Conservation (phyloP, 1,284 basidiomycete species). For the Garcileccinum viscosum region DNA sequence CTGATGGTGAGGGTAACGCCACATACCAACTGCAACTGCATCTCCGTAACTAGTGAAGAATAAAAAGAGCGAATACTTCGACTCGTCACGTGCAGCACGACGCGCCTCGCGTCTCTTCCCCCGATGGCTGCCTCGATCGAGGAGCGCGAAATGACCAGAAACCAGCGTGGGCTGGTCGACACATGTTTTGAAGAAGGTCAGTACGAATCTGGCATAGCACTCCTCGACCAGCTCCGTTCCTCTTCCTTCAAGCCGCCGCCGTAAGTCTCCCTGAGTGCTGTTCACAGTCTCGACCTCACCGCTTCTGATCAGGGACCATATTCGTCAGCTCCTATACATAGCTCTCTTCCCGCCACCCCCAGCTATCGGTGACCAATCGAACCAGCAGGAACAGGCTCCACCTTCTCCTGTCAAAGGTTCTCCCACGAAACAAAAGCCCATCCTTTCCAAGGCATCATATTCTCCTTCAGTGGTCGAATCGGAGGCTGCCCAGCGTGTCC, state of each 20-base stretch:
- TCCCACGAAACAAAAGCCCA: conserved; percentile 35
- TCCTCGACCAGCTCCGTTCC: conserved; percentile 65
- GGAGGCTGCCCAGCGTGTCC: conserved; percentile 57
- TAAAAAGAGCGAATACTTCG: too few relatives aligned
- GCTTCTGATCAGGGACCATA: conserved; percentile 49
- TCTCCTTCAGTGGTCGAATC: conserved; percentile 54
- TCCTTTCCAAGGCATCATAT: conserved; percentile 41
- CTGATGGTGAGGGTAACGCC: not conserved
- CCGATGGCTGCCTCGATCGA: conserved; percentile 22
- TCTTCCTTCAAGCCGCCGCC: conserved; percentile 56
- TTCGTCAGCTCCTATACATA: conserved; percentile 72
- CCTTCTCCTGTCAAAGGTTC: conserved; percentile 46
- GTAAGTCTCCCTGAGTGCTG: conserved; percentile 46
- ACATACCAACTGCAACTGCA: not conserved
- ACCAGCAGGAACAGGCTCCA: conserved; percentile 49
- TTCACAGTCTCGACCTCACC: conserved; percentile 18
- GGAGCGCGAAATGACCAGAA: conserved; percentile 59
- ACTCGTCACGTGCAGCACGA: conserved; percentile 31
- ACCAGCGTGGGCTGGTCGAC: conserved; percentile 67
- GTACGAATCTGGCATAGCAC: conserved; percentile 65
- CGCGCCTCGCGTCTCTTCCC: conserved; percentile 17
- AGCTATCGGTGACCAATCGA: conserved; percentile 37
- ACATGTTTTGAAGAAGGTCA: conserved; percentile 76
- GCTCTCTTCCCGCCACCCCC: conserved; percentile 61
- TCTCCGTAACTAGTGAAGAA: too few relatives aligned